Evolutionary conservation across 257 asterid species (phyloP).

Genomic region (Prunella vulgaris): DNA sequence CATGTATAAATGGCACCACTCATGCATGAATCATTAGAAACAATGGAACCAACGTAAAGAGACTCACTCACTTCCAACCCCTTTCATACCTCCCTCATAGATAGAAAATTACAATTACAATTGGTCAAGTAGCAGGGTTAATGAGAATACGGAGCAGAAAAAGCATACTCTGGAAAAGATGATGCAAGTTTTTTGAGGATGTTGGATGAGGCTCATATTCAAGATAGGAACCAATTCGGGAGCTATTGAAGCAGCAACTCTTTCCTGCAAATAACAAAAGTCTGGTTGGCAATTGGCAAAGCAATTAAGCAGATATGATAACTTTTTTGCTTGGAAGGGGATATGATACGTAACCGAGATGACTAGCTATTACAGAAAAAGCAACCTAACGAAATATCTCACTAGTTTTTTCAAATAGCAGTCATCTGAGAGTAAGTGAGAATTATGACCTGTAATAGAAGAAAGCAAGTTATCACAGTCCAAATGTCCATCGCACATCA

Average conservation of each 20-base stretch:
- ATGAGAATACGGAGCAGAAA: slow-evolving; percentile 19
- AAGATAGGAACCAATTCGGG: slow-evolving; percentile 73
- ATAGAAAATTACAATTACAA: not conserved
- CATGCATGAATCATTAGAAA: not conserved
- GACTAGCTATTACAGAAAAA: not conserved
- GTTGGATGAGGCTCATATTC: slow-evolving; percentile 92
- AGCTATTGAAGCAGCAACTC: slow-evolving; percentile 90
- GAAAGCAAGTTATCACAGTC: slow-evolving; percentile 67
- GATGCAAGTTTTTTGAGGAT: slow-evolving; percentile 80
- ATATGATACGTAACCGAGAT: not conserved
- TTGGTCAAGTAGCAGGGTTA: not conserved
- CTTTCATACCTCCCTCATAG: too few species aligned
- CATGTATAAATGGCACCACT: not conserved
- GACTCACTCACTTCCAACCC: not conserved
- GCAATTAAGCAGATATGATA: not conserved
- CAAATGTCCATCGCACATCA: slow-evolving; percentile 72
- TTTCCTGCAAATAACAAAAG: slow-evolving; percentile 52
- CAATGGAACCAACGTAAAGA: not conserved
- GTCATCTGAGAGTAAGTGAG: not conserved
- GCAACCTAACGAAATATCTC: not conserved
- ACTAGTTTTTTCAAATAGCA: not conserved
- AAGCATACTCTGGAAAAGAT: slow-evolving; percentile 84
- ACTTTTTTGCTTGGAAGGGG: too few species aligned
- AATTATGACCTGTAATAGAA: slow-evolving; percentile 69
- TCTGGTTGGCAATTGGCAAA: slow-evolving; percentile 9